Evolutionary conservation across 1,284 basidiomycete species (phyloP).

Genomic region (Apiotrichum gracile): DNA sequence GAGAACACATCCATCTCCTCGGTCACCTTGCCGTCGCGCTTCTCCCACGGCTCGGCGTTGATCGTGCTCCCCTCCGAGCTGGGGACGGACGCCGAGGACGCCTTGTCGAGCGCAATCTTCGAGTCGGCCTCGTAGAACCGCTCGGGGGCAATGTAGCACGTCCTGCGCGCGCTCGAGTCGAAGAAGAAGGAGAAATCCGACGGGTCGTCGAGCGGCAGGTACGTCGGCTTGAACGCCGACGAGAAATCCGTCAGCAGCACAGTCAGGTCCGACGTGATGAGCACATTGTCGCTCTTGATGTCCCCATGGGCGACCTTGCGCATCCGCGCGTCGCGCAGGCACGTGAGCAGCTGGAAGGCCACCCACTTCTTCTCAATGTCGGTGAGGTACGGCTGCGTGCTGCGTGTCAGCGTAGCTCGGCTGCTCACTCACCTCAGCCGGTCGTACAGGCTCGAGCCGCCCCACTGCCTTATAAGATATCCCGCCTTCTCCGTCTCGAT

Average conservation of each 20-base stretch:
- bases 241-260: constrained; percentile 95
- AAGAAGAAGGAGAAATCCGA: constrained; percentile 98
- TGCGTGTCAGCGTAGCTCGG: constrained; percentile 38
- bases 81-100: constrained; percentile 47
- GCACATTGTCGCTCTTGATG: constrained; percentile 95
- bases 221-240: constrained; percentile 87
- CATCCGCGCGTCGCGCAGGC: constrained; percentile 73
- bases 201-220: constrained; percentile 91
- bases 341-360: constrained; percentile 84
- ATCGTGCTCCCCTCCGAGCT: constrained; percentile 2
- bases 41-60: constrained; percentile 44
- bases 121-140: constrained; percentile 80
- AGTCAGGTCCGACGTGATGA: constrained; percentile 94
- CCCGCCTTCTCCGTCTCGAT: constrained; percentile 95
- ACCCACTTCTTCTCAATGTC: constrained; percentile 97
- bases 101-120: constrained; percentile 58
- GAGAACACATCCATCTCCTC: constrained; percentile 99
- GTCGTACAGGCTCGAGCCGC: constrained; percentile 92
- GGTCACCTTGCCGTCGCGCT: constrained; percentile 71
- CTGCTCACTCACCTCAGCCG: constrained; percentile 74
- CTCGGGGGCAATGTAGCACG: constrained; percentile 95
- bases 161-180: constrained; percentile 86
- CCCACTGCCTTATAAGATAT: constrained; percentile 91
- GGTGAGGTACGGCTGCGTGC: constrained; percentile 90
- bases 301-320: constrained; percentile 85